Base-by-base conservation (phyloP, 148 eudicot genomes). In the Euryodendron excelsum region DNA sequence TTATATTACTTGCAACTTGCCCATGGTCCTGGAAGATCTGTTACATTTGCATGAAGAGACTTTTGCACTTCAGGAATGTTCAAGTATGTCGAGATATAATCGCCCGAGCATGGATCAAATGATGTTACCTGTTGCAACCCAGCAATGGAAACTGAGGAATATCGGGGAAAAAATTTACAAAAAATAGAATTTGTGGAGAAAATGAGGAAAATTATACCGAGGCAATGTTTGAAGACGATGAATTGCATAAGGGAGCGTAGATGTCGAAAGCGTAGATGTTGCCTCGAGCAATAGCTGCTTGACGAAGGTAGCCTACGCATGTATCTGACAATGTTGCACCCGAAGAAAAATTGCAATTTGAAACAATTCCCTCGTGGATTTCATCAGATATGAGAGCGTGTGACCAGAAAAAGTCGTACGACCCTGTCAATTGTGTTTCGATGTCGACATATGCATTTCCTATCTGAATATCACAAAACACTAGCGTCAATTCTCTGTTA, bases 51-150 rank as follows among this genome's bases (percentile, higher is more conserved):
- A 76, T 86, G 86, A 66, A 86, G 80, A 5, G 86, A 61, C 52
- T 78, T 59, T 79, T 86, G 86, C 69, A 86, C 89, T 60, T 86
- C 68, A 37, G 89, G 86, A 11, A 39, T 81, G 82, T 86, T 86
- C 37, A 86, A 70, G 60, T 83, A 86, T 4, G 23, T 12, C 2
- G 1, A 10, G 5, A 84, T 78, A 66, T 86, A 84, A 2, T 77
- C 25, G 8, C 33, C 72, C 0, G 82, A 58, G 83, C 89, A 86
- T 39, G 89, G 89, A 84, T 86, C 87, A 58, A 79, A 84, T 23
- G 21, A 71, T 28, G 78, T 59, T 64, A 31, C 15, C 80, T 80
- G 81, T n/a, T n/a, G n/a, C n/a, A n/a, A n/a, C n/a, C n/a, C n/a
- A n/a, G n/a, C 25, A 44, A 13, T 9, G 4, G 4, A 60, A 64